Evolutionary conservation across 495 filamentous ascomycete species (phyloP).

Genomic region (Podospora australis): DNA sequence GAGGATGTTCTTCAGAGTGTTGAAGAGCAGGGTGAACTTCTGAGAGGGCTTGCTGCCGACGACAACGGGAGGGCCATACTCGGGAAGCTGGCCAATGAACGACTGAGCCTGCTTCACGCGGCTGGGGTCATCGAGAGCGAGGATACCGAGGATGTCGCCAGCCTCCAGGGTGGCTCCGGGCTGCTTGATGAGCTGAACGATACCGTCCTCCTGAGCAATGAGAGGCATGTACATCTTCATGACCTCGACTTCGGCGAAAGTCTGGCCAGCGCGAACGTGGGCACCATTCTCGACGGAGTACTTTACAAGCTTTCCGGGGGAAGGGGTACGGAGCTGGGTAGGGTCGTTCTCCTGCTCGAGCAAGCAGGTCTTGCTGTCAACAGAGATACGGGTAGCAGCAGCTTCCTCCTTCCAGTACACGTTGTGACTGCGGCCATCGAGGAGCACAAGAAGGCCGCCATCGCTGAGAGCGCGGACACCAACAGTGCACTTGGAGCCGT

Average conservation of each 20-base stretch:
- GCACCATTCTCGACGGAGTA: slow-evolving; percentile 96
- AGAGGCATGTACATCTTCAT: slow-evolving; percentile 99
- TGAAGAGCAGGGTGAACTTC: slow-evolving; percentile 67
- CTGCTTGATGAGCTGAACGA: slow-evolving; percentile 98
- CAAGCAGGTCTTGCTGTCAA: slow-evolving; percentile 95
- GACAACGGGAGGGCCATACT: slow-evolving; percentile 76
- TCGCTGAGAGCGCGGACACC: slow-evolving; percentile 90
- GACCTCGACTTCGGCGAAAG: slow-evolving; percentile 96
- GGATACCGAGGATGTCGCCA: slow-evolving; percentile 96
- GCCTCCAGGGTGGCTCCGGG: slow-evolving; percentile 96
- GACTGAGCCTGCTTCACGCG: slow-evolving; percentile 95
- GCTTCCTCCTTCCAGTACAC: slow-evolving; percentile 99
- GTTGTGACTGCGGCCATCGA: slow-evolving; percentile 89
- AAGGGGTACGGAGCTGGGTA: slow-evolving; percentile 90
- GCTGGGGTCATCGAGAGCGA: slow-evolving; percentile 90
- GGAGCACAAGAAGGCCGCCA: slow-evolving; percentile 86
- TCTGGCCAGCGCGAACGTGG: slow-evolving; percentile 86
- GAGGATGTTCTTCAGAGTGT: slow-evolving; percentile 81
- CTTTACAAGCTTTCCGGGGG: slow-evolving; percentile 96
- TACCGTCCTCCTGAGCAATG: slow-evolving; percentile 91
- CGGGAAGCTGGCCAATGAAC: slow-evolving; percentile 89
- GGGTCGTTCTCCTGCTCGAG: slow-evolving; percentile 99
- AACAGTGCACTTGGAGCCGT: slow-evolving; percentile 92
- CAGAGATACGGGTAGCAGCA: slow-evolving; percentile 87
- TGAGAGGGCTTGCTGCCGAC: slow-evolving; percentile 91